phyloP scores from a whole-genome alignment of 2,329 filamentous ascomycete species.

The Trichoderma sp. region DNA sequence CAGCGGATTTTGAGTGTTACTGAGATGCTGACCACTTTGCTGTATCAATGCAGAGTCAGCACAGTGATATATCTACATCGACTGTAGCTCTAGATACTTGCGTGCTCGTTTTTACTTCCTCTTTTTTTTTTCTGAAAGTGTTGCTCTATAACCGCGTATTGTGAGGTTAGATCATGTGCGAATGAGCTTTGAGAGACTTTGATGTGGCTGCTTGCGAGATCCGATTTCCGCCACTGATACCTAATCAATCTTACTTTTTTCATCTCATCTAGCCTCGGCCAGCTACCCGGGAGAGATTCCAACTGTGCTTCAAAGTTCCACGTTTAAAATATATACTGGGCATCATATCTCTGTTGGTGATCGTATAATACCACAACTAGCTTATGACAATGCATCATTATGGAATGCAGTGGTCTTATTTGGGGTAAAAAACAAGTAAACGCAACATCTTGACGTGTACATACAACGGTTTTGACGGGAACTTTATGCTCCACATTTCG shows the following conservation, averaged over 20 bases:
- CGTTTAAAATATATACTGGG: background rate
- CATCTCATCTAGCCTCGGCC: background rate
- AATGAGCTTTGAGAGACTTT: background rate
- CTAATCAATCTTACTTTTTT: background rate
- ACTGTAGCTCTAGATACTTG: background rate
- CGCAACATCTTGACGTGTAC: background rate
- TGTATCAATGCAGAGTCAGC: background rate
- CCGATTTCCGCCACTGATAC: background rate
- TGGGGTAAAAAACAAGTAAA: background rate
- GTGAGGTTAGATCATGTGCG: background rate
- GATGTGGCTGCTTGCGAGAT: background rate
- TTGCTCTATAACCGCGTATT: background rate
- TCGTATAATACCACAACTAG: background rate
- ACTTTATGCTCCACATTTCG: constrained; percentile 8
- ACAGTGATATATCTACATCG: background rate
- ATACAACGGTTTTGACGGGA: background rate
- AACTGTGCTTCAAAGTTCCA: background rate
- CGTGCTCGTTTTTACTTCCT: background rate
- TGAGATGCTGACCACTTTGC: background rate
- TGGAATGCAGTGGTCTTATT: background rate
- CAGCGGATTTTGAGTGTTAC: background rate
- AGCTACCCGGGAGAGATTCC: background rate
- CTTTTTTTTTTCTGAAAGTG: background rate
- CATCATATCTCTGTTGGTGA: background rate
- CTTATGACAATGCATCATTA: background rate